Evolutionary conservation across 2,329 filamentous ascomycete genomes (phyloP).

Genomic region (Nothophoma quercina): DNA sequence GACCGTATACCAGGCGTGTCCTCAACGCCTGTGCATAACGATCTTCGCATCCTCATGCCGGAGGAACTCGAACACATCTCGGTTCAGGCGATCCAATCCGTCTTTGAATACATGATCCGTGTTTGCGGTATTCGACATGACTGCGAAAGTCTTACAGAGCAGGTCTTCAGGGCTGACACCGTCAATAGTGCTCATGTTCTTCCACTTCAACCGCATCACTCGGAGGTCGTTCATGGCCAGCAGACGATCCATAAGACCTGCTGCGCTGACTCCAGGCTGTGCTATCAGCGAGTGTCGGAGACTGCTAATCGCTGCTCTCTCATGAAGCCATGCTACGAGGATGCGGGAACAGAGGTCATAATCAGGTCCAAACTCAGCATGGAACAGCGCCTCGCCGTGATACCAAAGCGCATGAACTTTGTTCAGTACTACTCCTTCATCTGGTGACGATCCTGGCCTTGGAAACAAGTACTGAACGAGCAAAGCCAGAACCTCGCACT

Average conservation of each 20-base stretch:
- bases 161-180: conserved; percentile 44
- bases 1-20: too few relatives aligned
- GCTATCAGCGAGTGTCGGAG: conserved; percentile 32
- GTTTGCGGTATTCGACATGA: conserved; percentile 45
- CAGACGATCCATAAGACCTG: conserved; percentile 41
- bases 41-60: conserved; percentile 43
- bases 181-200: conserved; percentile 45
- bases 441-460: conserved; percentile 27
- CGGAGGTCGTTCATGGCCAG: conserved; percentile 47
- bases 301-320: conserved; percentile 39
- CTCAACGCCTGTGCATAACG: conserved; percentile 35
- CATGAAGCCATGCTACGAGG: conserved; percentile 42
- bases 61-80: conserved; percentile 43
- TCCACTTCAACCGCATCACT: conserved; percentile 46
- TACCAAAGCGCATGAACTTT: conserved; percentile 41
- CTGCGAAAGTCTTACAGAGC: conserved; percentile 40
- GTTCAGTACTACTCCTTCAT: conserved; percentile 36
- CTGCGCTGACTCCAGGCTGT: conserved; percentile 33
- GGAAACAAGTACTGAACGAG: conserved; percentile 44
- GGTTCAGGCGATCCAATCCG: conserved; percentile 38
- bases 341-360: conserved; percentile 40
- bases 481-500: conserved; percentile 43
- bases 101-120: conserved; percentile 46
- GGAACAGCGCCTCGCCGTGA: conserved; percentile 34
- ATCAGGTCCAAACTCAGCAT: conserved; percentile 33